A percentile compares a stretch with the other conserved stretches of the same genome.
Evolutionary conservation across 2,329 filamentous ascomycete species (phyloP).

Genomic region (Botrytis medusae): DNA sequence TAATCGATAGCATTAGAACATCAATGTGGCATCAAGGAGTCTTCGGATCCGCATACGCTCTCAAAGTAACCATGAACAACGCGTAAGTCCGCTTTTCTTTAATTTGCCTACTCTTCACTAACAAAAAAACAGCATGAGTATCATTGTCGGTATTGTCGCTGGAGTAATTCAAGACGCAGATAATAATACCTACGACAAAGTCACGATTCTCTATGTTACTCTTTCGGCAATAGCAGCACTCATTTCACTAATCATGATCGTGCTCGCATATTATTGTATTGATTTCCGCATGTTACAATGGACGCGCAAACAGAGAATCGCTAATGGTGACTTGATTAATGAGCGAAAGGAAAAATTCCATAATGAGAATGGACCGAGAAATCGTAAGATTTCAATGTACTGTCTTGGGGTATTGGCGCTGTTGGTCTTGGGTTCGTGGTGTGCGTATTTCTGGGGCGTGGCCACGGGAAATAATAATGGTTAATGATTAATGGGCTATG

Average conservation of each 20-base stretch:
- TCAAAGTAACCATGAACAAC: conserved; percentile 64
- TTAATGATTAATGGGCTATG: neutral
- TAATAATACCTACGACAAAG: conserved; percentile 54
- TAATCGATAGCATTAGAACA: conserved; percentile 61
- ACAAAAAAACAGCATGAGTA: conserved; percentile 51
- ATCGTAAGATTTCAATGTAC: neutral
- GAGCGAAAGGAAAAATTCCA: conserved; percentile 5
- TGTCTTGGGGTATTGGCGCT: neutral
- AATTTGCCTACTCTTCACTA: neutral
- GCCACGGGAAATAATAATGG: conserved; percentile 8
- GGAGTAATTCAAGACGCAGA: conserved; percentile 60
- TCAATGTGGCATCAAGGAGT: conserved; percentile 59
- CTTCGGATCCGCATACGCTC: conserved; percentile 59
- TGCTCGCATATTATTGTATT: neutral
- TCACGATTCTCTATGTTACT: conserved; percentile 55
- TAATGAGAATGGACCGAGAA: conserved; percentile 3
- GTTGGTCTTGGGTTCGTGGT: conserved; percentile 14
- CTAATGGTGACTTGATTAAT: conserved; percentile 9
- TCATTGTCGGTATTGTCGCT: conserved; percentile 57
- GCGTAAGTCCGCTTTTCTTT: conserved; percentile 36
- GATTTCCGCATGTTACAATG: conserved; percentile 10
- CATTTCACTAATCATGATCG: neutral
- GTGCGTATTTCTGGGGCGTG: conserved; percentile 16
- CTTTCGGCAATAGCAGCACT: neutral
- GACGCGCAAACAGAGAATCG: conserved; percentile 14